Conservation (phyloP, 257 asterid genomes). For the Penstemon newberryi region DNA sequence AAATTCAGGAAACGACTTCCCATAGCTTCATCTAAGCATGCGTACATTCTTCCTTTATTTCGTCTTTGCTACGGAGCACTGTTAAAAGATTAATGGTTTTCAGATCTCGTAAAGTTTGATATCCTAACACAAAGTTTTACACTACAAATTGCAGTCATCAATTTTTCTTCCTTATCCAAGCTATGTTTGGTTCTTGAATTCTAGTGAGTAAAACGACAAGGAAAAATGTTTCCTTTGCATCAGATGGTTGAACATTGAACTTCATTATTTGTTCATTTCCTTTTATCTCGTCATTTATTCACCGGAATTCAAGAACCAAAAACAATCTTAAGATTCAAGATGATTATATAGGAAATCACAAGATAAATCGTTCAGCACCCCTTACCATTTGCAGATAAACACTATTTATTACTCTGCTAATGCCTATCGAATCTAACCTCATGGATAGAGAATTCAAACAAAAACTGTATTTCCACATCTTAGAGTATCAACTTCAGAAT, state of each 20-base stretch:
- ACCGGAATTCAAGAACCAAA: too few relatives aligned
- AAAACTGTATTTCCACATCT: not conserved
- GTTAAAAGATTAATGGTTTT: not conserved
- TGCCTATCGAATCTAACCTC: not conserved
- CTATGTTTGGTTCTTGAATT: too few relatives aligned
- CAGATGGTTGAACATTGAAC: too few relatives aligned
- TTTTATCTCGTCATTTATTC: too few relatives aligned
- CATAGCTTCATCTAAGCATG: not conserved
- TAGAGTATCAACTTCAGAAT: not conserved
- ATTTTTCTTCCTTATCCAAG: not conserved
- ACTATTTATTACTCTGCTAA: too few relatives aligned
- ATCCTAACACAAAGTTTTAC: not conserved
- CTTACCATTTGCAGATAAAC: too few relatives aligned
- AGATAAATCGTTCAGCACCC: not conserved
- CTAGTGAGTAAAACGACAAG: too few relatives aligned
- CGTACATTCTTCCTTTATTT: not conserved
- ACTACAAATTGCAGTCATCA: not conserved
- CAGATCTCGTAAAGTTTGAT: not conserved
- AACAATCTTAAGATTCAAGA: not conserved
- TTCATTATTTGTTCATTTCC: too few relatives aligned
- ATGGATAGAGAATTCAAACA: not conserved
- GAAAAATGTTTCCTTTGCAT: too few relatives aligned
- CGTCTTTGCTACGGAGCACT: not conserved
- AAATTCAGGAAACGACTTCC: not conserved
- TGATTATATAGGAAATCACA: not conserved